Percentiles rank a stretch among this genome's conserved stretches.
These are phyloP conservation scores for Quercus dentata DNA, from an alignment of 306 rosid genomes.

Conservation along the genomic window DNA sequence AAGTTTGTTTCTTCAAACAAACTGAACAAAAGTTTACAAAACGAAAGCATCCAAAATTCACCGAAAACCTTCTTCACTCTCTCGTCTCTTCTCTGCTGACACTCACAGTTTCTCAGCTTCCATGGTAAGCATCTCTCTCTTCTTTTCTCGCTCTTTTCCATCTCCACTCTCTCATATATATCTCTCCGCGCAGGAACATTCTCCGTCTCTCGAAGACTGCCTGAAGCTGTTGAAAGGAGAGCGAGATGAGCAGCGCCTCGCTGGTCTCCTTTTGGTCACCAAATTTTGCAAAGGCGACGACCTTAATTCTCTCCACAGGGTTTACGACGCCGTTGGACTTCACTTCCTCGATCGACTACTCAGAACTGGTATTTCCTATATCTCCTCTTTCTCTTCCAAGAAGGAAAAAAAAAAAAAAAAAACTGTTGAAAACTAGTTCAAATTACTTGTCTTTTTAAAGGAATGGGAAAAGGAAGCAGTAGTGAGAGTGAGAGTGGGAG, in stretches of 20 bases:
- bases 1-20: not conserved
- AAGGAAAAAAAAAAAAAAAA: not conserved
- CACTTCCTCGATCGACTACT: constrained; percentile 77
- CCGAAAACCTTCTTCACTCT: not conserved
- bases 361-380: constrained; percentile 50
- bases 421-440: not conserved
- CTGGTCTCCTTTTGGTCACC: constrained; percentile 83
- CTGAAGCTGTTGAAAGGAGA: constrained; percentile 87
- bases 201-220: constrained; percentile 65
- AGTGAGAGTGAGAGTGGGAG: constrained; percentile 28
- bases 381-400: not conserved
- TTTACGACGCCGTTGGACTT: constrained; percentile 68
- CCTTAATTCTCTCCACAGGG: constrained; percentile 54
- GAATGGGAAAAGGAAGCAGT: constrained; percentile 55
- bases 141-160: not conserved
- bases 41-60: not conserved
- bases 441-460: constrained; percentile 21
- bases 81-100: not conserved
- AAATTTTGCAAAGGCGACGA: constrained; percentile 75
- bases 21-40: too few relatives aligned
- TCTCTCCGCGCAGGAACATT: constrained; percentile 27
- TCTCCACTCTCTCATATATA: not conserved
- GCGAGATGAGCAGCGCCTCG: constrained; percentile 88
- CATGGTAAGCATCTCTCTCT: not conserved
- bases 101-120: not conserved